Base-by-base conservation (phyloP, 2,329 filamentous ascomycete genomes). In the Colletotrichum shisoi region DNA sequence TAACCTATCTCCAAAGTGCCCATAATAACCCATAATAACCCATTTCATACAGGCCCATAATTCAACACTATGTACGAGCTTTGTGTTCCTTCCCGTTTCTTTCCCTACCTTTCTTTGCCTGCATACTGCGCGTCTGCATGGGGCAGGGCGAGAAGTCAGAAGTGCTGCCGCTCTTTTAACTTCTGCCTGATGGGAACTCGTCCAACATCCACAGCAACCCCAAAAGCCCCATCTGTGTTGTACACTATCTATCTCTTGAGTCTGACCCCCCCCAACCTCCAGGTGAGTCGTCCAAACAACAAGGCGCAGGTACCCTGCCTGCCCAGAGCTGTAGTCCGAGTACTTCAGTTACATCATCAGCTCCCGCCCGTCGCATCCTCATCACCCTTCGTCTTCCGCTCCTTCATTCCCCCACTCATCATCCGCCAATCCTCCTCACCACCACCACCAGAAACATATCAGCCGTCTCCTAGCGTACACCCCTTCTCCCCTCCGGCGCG, bases 311-410 rank as follows among this genome's bases (percentile, higher is more conserved):
- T 67, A 68, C 65, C 65, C 56, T 60, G 44, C 34, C 49, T 45
- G 46, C 61, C n/a, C 39, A 24, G 4, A 44, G 54, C 39, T 57
- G 61, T 19, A 68, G 65, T 65, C 61, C 56, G 61, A 68, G 65
- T 68, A 64, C 65, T 40, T 68, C 51, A 46, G 52, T 63, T 68
- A 68, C 65, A 68, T 68, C 65, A 68, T 68, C 65, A 56, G 48
- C 64, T 59, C 24, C 54, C 42, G 19, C 54, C 53, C 46, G 48
- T 54, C 53, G 19, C 44, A 17, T 42, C 27, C 52, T 48, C 56
- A 37, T 46, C 34, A 31, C 45, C 27, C 31, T 31, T 42, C 39
- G n/a, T 40, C 54, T 44, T 15, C 24, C 45, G 63, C n/a, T 52
- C 17, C 42, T 39, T 52, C 42, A 21, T 17, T 49, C 48, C 13